Base-by-base conservation (phyloP, 768 basidiomycete genomes). In the Pleurotus platypus region DNA sequence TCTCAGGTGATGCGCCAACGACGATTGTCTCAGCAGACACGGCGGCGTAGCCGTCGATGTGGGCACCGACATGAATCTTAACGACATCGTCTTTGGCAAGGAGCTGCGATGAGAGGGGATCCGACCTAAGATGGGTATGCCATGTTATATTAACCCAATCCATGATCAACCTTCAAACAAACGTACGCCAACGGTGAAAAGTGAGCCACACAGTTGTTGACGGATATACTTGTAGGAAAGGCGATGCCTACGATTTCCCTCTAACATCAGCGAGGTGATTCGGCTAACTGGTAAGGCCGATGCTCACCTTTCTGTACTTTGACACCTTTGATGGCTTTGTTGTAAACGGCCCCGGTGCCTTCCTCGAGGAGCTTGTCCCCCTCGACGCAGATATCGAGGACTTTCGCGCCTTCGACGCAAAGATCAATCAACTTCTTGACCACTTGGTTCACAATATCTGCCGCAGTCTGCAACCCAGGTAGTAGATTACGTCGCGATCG, bases 11-110 rank as follows among this genome's bases (percentile, higher is more conserved):
- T 38, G 92, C 88, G 40, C 94, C 92, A 30, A 98, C 83, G 58
- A 97, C 84, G 65, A 98, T 72, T 53, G 96, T 98, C 73, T 99
- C 97, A 35, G 93, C 97, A 67, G 84, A 85, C 70, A 97, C 86
- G 55, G 93, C 86, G 16, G 95, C 94, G 72, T 91, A 98, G 57
- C 97, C 97, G 70, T 98, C 96, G 72, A 99, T 94, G 68, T 99
- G 97, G 16, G 95, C 94, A 46, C 97, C 97, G 59, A 98, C 80
- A 71, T 95, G 92, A 61, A 99, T 75, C 76, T 98, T 98, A 63
- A 98, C 96, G 57, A 99, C 86, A 70, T 99, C 97, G 59, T 86
- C 85, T 61, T 93, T 89, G 24, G 82, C 84, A 62, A 95, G 80
- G 50, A 71, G 80, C 70, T 86, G 85, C 5, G 76, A 74, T 24